phyloP scores from a whole-genome alignment of 805 yeast genomes.

The Zygosaccharomyces pseudorouxii region DNA sequence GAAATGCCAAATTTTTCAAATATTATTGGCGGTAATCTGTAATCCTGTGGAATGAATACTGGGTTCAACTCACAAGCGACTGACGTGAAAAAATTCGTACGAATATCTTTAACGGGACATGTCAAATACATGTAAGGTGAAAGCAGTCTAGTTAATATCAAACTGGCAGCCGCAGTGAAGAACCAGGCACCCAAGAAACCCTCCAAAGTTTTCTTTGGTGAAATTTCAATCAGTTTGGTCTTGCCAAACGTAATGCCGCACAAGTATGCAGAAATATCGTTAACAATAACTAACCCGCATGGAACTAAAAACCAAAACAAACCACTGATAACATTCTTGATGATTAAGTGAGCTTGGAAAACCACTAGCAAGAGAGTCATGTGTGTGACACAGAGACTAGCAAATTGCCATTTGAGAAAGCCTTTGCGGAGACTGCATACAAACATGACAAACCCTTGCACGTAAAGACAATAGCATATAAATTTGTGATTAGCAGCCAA shows the following conservation, averaged over 20 bases:
- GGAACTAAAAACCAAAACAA: constrained; percentile 93
- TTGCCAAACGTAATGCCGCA: constrained; percentile 96
- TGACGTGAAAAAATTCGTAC: constrained; percentile 55
- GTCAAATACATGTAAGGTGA: constrained; percentile 68
- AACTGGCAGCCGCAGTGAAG: constrained; percentile 75
- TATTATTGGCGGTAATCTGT: constrained; percentile 65
- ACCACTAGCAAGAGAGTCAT: constrained; percentile 88
- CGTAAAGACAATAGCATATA: constrained; percentile 75
- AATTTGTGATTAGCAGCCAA: constrained; percentile 77
- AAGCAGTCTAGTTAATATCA: constrained; percentile 59
- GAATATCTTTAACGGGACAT: constrained; percentile 76
- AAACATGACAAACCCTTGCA: constrained; percentile 83
- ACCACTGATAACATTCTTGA: constrained; percentile 83
- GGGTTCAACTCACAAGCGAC: constrained; percentile 81
- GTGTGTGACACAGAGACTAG: constrained; percentile 88
- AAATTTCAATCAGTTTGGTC: constrained; percentile 86
- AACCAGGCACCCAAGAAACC: constrained; percentile 98
- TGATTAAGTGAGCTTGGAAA: constrained; percentile 89
- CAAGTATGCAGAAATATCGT: constrained; percentile 92
- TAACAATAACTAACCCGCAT: constrained; percentile 83
- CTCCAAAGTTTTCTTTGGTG: constrained; percentile 96
- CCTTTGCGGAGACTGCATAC: constrained; percentile 88
- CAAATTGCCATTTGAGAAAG: constrained; percentile 85
- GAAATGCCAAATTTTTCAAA: constrained; percentile 46
- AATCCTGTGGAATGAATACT: constrained; percentile 77